These are phyloP conservation scores for Pseudocercospora macadamiae DNA, from an alignment of 2,329 filamentous ascomycete genomes.

Conservation along the genomic window DNA sequence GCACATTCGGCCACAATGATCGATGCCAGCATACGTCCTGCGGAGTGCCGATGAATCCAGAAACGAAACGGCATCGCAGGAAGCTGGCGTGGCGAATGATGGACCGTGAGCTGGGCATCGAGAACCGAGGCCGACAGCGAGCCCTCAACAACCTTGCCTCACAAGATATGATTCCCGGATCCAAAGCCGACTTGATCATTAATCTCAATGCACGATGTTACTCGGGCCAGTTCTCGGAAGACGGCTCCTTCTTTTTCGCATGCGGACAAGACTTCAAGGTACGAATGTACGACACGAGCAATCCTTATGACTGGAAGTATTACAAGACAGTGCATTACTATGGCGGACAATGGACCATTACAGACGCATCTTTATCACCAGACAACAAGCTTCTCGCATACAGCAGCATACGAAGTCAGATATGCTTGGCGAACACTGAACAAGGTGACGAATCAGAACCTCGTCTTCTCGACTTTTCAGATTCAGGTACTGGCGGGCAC, in stretches of 20 bases:
- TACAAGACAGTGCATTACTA: conserved; percentile 95
- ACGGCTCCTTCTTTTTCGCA: conserved; percentile 96
- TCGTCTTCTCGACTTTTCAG: conserved; percentile 73
- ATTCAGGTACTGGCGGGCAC: conserved; percentile 46
- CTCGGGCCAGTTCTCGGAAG: conserved; percentile 93
- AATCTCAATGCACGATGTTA: conserved; percentile 87
- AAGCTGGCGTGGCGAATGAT: conserved; percentile 71
- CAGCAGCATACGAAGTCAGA: conserved; percentile 80
- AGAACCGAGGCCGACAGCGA: conserved; percentile 59
- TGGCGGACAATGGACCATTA: conserved; percentile 92
- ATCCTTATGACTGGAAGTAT: conserved; percentile 92
- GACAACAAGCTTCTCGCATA: conserved; percentile 93
- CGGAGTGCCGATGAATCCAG: conserved; percentile 38
- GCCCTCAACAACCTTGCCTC: conserved; percentile 66
- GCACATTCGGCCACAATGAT: conserved; percentile 74
- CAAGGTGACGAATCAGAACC: conserved; percentile 80
- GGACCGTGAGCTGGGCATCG: conserved; percentile 79
- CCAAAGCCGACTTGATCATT: conserved; percentile 80
- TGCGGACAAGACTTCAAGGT: conserved; percentile 92
- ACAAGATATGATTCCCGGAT: conserved; percentile 75
- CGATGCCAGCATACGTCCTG: conserved; percentile 51
- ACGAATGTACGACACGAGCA: conserved; percentile 95
- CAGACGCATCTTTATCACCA: conserved; percentile 85
- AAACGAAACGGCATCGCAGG: conserved; percentile 58
- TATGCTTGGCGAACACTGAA: conserved; percentile 86